Base-by-base conservation (phyloP, 192 early-diverging fungal species). In the Thamnidium elegans region DNA sequence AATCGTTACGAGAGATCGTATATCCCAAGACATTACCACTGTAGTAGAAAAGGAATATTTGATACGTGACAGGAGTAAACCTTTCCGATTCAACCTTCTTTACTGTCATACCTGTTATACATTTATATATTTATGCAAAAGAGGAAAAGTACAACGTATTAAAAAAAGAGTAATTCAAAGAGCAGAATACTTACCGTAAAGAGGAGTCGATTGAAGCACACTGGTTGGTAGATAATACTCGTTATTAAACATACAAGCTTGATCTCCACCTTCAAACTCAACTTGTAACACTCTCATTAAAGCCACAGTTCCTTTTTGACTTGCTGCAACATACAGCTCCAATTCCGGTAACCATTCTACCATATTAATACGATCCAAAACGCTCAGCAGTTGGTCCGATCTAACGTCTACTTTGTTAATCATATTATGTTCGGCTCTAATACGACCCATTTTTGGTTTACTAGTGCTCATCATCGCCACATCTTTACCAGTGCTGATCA, bases 281-380 rank as follows among this genome's bases (percentile, higher is more conserved):
- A 73, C 47, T 44, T 68, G 71, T 11, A 73, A 48, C 11, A 73
- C 15, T 23, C 71, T 52, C 30, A 63, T 50, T 32, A 73, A 26
- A 10, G 62, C 66, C 8, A 73, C 71, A 30, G 50, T 60, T 45
- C 71, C 71, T 47, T 68, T 73, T 44, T 73, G 71, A 26, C 62
- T 65, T 3, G 62, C 71, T 1, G 52, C 44, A 30, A 73, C 42
- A 30, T 50, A 53, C 10, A 73, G 17, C 39, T 73, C 71, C 54
- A 73, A 21, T 14, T 73, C 71, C 4, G 71, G 66, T 42, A 73
- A 32, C 71, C 71, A 73, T 53, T 73, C 71, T 11, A 68, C 50
- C 42, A 73, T 47, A 46, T 60, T 60, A 4, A 73, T 39, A 44
- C 71, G 19, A 45, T 73, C 71, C 11, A 73, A 45, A 11, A 32